Base-by-base conservation (phyloP, 1,284 basidiomycete species). In the Leucoagaricus sp. region DNA sequence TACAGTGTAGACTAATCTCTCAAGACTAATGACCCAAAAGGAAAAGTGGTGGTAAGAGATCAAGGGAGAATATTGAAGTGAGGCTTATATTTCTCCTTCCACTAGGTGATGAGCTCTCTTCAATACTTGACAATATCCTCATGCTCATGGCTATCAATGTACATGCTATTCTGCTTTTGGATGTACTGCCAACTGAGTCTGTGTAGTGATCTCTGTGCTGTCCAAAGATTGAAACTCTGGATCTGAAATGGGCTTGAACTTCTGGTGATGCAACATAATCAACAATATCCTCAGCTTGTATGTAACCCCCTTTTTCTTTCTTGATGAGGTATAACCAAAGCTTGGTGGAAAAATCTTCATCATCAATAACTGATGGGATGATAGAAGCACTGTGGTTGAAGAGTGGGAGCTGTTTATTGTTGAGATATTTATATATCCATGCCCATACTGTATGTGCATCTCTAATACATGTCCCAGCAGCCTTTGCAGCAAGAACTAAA, bases 91-190 rank as follows among this genome's bases (percentile, higher is more conserved):
- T 45, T 10, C 42, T 45, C 25, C 15, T 12, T 23, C 42, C 42
- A 45, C 12, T 19, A 9, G 12, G 19, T 12, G 3, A 45, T 19
- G 23, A 23, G 23, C 9, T 45, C 42, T 19, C 6, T 21, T 40
- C 56, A 19, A 23, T 64, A 61, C 25, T 55, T 19, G 0, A 74
- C 69, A 42, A 74, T 67, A 65, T 75, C 71, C 5, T 66, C 61
- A 0, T 64, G 34, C 41, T 74, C 69, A 57, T 73, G 71, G 0
- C 72, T 65, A 57, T 74, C 71, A 59, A 67, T 58, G 54, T 70
- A 74, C 65, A 73, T 67, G 0, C 70, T 71, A 15, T 67, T 69
- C 36, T 54, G 58, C 19, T 58, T 57, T 23, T 60, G 59, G 12
- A 49, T 26, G 34, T 60, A 73, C 5, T 60, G 51, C 59, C 60